phyloP scores from a whole-genome alignment of 371 early-diverging fungal species.

The Mortierella sp. region DNA sequence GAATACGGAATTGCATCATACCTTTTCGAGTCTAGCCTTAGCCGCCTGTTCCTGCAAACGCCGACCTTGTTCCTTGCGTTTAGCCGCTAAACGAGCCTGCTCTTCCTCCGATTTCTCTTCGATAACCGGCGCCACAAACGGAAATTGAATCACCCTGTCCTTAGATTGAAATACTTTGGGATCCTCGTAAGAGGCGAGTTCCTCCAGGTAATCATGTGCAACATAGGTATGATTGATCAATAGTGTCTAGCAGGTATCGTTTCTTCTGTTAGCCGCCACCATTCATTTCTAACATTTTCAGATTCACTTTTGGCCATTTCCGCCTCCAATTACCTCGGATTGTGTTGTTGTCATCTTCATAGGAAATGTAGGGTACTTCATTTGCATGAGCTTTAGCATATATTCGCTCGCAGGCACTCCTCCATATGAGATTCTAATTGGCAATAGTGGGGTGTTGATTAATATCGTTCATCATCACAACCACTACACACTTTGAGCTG shows the following conservation, averaged over 20 bases:
- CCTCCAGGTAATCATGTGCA: slow-evolving; percentile 80
- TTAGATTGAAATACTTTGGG: slow-evolving; percentile 65
- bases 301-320: not conserved
- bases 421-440: slow-evolving; percentile 73
- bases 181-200: slow-evolving; percentile 68
- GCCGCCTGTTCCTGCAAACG: slow-evolving; percentile 85
- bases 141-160: slow-evolving; percentile 81
- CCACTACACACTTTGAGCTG: not conserved
- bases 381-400: slow-evolving; percentile 87
- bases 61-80: slow-evolving; percentile 79
- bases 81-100: slow-evolving; percentile 76
- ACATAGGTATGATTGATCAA: slow-evolving; percentile 76
- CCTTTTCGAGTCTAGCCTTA: slow-evolving; percentile 84
- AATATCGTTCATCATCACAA: not conserved
- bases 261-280: not conserved
- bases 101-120: slow-evolving; percentile 88
- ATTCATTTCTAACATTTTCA: not conserved
- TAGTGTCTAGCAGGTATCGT: slow-evolving; percentile 60
- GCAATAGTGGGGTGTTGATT: not conserved
- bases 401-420: slow-evolving; percentile 82
- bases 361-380: slow-evolving; percentile 92
- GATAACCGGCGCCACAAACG: slow-evolving; percentile 72
- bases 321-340: slow-evolving; percentile 66
- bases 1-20: slow-evolving; percentile 32
- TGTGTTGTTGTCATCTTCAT: slow-evolving; percentile 82